Base-by-base conservation (phyloP, 371 early-diverging fungal species). In the Mucor racemosus region DNA sequence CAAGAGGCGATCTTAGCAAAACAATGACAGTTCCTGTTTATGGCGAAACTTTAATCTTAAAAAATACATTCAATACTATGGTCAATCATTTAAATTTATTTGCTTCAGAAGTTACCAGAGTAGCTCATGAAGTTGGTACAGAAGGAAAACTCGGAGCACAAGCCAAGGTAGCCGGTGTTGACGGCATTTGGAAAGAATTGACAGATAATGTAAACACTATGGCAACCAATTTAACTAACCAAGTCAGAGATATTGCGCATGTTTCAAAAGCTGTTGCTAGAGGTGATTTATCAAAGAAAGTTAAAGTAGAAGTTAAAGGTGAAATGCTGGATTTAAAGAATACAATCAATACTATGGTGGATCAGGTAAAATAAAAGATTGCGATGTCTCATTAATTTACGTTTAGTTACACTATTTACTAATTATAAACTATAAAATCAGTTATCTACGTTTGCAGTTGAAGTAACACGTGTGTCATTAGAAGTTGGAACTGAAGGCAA, bases 51-150 rank as follows among this genome's bases (percentile, higher is more conserved):
- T 58, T 84, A 19, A 80, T 90, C 11, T 76, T 92, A 7, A 92
- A 91, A 68, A 85, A 87, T 36, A 89, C 91, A 3, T 86, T 91
- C 41, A 91, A 91, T 64, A 81, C 79, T 4, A 91, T 91, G 91
- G 84, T 84, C 34, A 81, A 84, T 59, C 81, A 81, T 50, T 71
- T 84, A 35, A 80, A 81, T 61, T 48, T 79, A 15, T 81, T 84
- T 64, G 81, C 84, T 44, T 81, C 82, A 17, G 86, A 86, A 73
- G 86, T 86, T 11, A 80, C 79, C 40, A 66, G 84, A 56, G 84
- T 84, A 5, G 84, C 84, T 33, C 84, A 79, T 53, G 84, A 84
- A 67, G 84, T 81, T 40, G 84, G 84, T 13, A 84, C 84, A 3
- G 84, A 84, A 65, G 84, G 84, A 21, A 77, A 78, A 66, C 53